Base-by-base conservation (phyloP, 2,329 filamentous ascomycete species). In the Leptodontidium sp. region DNA sequence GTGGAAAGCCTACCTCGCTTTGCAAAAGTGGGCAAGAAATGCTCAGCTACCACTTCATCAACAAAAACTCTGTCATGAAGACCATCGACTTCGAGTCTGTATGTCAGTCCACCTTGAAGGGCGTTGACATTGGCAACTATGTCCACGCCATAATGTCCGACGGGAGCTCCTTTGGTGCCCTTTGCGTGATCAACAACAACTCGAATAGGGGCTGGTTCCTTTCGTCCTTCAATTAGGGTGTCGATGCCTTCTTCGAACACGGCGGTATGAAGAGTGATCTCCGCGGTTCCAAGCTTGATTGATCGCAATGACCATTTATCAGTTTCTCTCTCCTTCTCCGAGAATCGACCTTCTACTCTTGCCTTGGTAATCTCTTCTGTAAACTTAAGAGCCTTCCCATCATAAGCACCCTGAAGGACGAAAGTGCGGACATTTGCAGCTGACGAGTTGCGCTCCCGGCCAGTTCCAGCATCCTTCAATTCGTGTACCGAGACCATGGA, bases 321-420 rank as follows among this genome's bases (percentile, higher is more conserved):
- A 68, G 91, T 88, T 78, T 97, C 93, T 68, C 94, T 88, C 81
- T 97, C 93, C n/a, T 83, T 79, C 78, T 97, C 94, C 0, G 92
- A 83, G 76, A 97, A 97, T 12, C 94, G 88, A 6, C 90, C 91
- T 80, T 98, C 95, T 15, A 98, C 89, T 72, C 91, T 89, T 9
- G 94, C 94, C 81, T 95, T 97, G 59, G 90, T 88, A 14, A 98
- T 85, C 72, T 98, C 96, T 80, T 98, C 95, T 35, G 89, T 89
- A 80, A 93, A 90, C 70, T 91, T 92, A 21, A 85, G 83, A 1
- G 91, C 93, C 78, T 90, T 94, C 32, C 90, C 90, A 77, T 97
- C 92, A 75, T 95, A 95, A 8, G 87, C 82, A 64, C 93, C 92
- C 62, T 90, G 87, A 1, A 97, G 85, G 50, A 91, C 80, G 76